Evolutionary conservation across 1,139 yeast species (phyloP), one percentile per base, ranked within the genome.

Genomic region (Yamadazyma aaseri): DNA sequence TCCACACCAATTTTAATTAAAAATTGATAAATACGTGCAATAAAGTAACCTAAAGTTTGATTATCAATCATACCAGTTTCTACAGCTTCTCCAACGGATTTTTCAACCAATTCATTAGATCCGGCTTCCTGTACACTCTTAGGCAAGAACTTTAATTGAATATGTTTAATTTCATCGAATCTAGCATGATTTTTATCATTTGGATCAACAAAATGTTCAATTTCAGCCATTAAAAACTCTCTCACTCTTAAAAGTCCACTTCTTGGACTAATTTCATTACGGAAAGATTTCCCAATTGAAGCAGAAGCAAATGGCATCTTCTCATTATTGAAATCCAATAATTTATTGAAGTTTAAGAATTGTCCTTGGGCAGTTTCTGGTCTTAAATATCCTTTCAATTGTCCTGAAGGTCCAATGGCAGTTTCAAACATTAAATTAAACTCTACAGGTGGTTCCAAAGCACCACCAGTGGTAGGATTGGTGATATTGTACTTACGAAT

Each of bases 301-400:
- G 98, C 98, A 42, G 97, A 87, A 12, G 99, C 99, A 65, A 94
- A 94, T 39, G 99, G 99, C 92, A 94, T 90, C 64, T 83, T 86
- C 60, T 85, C 81, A 67, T 94, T 94, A 77, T 94, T 94, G 73
- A 82, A 86, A 54, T 94, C 98, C 54, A 89, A 79, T 55, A 94
- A 76, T 69, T 92, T 92, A 69, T 79, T 77, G 65, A 94, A 94
- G 75, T 94, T 94, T 57, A 94, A 75, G 65, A 94, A 94, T 68
- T 94, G 98, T 55, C 99, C 98, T 72, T 94, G 99, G 18, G 99
- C 99, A 43, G 99, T 94, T 71, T 94, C 99, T 39, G 99, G 99
- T 66, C 99, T 82, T 58, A 94, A 70, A 66, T 77, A 94, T 49
- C 98, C 98, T 72, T 86, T 89, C 63, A 90, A 71, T 58, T 83